Evolutionary conservation across 2,329 filamentous ascomycete genomes (phyloP), one percentile per base, ranked within the genome.

Genomic region (Alternaria postmessia): DNA sequence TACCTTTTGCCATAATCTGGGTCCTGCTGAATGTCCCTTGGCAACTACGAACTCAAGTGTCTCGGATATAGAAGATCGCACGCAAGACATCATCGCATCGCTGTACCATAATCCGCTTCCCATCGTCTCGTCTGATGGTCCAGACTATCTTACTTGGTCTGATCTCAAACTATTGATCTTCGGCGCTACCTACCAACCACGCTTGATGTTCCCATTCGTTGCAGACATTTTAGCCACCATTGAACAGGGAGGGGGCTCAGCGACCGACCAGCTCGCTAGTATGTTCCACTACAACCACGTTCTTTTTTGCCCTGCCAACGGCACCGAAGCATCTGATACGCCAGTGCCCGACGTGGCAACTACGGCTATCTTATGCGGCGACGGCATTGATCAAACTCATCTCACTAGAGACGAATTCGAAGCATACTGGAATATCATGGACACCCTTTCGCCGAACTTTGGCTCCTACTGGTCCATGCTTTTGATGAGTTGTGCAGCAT

Each of bases 1-100:
- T 69, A 78, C 75, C 4, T 79, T 78, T 51, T 85, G 83, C 58
- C 74, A 80, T 24, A 65, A 73, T 41, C 75, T 76, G 5, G 82
- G 82, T 0, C 77, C 79, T 5, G 69, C 74, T 1, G 42, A 49
- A 5, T 85, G 83, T 59, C 69, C 77, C 5, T 69, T 83, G 2
- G 73, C 79, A 1, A 77, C 75, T n/a, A 59, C 70, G 4, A 71
- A 68, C 8, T 75, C 74, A 16, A 70, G 66, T 8, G 58, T 72
- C 1, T 65, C 66, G 46, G 78, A 77, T 24, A 78, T 84, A 46
- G 70, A 79, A 48, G 53, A 71, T 11, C 70, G 74, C 14, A 66
- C 75, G 9, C 39, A 73, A 14, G 69, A 61, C 34, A 78, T 82
- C 32, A 57, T 80, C 36, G 22, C 71, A 36, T 75, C 73, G 7